These are phyloP conservation scores for Vitis hybrid DNA, from an alignment of 177 flowering plant genomes.

Conservation along the genomic window DNA sequence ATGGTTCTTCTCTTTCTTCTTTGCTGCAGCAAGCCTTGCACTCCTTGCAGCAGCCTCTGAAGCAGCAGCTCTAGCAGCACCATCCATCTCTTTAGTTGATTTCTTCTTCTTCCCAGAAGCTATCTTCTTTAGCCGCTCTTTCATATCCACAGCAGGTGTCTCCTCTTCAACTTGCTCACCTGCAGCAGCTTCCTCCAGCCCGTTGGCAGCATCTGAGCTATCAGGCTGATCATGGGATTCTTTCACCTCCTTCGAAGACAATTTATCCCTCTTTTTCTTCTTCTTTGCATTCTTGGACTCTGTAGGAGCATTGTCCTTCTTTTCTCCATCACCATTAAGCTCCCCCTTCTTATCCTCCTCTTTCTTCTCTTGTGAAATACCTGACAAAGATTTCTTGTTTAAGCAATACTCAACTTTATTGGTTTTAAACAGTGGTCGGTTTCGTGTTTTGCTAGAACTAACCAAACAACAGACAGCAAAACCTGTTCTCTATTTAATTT, in stretches of 20 bases:
- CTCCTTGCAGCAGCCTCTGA: conserved; percentile 86
- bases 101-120: conserved; percentile 81
- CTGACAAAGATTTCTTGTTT: conserved; percentile 21
- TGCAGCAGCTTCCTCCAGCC: conserved; percentile 39
- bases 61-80: conserved; percentile 86
- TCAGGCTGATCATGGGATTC: conserved; percentile 49
- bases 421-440: not conserved
- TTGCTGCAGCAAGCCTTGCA: conserved; percentile 91
- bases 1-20: conserved; percentile 97
- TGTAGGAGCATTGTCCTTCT: conserved; percentile 48
- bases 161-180: conserved; percentile 59
- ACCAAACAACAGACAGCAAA: not conserved
- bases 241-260: conserved; percentile 52
- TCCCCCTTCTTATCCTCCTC: conserved; percentile 44
- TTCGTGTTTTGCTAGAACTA: no score
- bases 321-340: conserved; percentile 42
- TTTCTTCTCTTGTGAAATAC: conserved; percentile 40
- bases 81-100: conserved; percentile 82
- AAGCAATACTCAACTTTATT: not conserved
- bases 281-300: conserved; percentile 81
- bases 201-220: conserved; percentile 35
- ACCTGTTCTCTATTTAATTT: no score
- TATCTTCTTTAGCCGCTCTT: conserved; percentile 77
- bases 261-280: conserved; percentile 92
- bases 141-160: conserved; percentile 57